Evolutionary conservation across 768 basidiomycete genomes (phyloP).

Genomic region (Suillus lakei): DNA sequence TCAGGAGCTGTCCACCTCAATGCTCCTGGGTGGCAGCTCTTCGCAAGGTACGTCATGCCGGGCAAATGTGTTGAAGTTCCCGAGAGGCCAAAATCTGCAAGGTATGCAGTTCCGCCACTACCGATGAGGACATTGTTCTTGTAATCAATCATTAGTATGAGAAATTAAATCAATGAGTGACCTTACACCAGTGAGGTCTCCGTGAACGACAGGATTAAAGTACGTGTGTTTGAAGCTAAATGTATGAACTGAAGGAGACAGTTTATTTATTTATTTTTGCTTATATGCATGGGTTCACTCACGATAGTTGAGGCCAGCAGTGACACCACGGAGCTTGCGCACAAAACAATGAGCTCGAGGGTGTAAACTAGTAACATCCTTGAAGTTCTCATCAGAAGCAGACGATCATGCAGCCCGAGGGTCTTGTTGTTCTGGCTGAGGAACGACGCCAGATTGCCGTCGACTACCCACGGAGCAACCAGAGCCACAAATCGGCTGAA

Average conservation of each 20-base stretch:
- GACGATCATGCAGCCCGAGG: slow-evolving; percentile 14
- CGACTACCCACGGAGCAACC: slow-evolving; percentile 24
- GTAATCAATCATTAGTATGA: background rate
- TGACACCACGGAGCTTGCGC: background rate
- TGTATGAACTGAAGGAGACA: background rate
- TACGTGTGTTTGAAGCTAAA: background rate
- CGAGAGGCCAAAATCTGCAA: slow-evolving; percentile 52
- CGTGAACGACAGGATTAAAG: background rate
- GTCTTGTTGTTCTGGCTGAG: slow-evolving; percentile 8
- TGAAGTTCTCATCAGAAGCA: slow-evolving; percentile 20
- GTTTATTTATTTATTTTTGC: background rate
- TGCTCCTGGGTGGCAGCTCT: slow-evolving; percentile 23
- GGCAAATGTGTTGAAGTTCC: slow-evolving; percentile 40
- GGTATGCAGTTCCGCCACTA: slow-evolving; percentile 38
- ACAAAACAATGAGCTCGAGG: background rate
- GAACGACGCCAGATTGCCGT: slow-evolving; percentile 19
- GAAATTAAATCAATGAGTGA: background rate
- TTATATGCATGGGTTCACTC: background rate
- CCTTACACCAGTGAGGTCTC: slow-evolving; percentile 16
- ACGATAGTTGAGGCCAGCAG: slow-evolving; percentile 5
- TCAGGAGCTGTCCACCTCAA: slow-evolving; percentile 49
- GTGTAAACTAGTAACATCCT: background rate
- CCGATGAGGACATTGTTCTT: slow-evolving; percentile 36
- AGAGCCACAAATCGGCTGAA: slow-evolving; percentile 24
- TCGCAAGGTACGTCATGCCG: slow-evolving; percentile 18